Conservation (phyloP, 2,329 filamentous ascomycete species). For the Claviceps fusiformis region DNA sequence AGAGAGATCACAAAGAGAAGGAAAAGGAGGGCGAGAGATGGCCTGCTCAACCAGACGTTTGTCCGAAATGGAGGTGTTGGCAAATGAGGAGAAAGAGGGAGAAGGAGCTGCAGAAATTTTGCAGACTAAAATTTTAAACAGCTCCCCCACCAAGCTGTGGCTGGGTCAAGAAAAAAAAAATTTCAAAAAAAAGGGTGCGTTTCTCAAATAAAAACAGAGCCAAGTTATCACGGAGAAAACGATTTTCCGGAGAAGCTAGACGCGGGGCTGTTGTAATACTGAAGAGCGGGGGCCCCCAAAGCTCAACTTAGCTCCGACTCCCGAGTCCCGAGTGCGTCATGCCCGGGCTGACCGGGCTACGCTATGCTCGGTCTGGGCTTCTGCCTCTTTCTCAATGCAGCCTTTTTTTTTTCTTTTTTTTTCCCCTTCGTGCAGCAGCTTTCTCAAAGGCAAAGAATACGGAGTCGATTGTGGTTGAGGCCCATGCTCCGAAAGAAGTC, state of each 20-base stretch:
- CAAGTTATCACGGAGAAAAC: conserved; percentile 1
- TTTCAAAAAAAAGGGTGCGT: too few species aligned
- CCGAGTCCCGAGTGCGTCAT: not conserved
- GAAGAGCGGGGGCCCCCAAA: too few species aligned
- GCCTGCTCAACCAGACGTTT: conserved; percentile 13
- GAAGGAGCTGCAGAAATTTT: conserved; percentile 9
- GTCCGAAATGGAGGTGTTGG: not conserved
- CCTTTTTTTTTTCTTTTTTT: not conserved
- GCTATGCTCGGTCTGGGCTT: not conserved
- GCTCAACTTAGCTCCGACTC: not conserved
- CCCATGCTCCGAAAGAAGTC: not conserved
- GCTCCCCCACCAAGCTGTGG: conserved; percentile 9
- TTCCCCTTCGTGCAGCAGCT: too few species aligned
- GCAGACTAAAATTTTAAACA: conserved; percentile 17
- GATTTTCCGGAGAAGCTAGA: not conserved
- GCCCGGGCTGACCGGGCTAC: not conserved
- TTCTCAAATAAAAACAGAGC: not conserved
- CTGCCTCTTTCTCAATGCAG: not conserved
- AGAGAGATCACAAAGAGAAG: conserved; percentile 4
- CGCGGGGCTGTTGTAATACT: too few species aligned
- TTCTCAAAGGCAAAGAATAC: not conserved
- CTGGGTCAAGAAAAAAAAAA: not conserved
- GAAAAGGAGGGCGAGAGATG: conserved; percentile 5
- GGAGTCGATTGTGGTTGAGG: not conserved
- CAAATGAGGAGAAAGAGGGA: conserved; percentile 5